These are phyloP conservation scores for Microcera coccophila DNA, from an alignment of 2,329 filamentous ascomycete species.

Conservation along the genomic window DNA sequence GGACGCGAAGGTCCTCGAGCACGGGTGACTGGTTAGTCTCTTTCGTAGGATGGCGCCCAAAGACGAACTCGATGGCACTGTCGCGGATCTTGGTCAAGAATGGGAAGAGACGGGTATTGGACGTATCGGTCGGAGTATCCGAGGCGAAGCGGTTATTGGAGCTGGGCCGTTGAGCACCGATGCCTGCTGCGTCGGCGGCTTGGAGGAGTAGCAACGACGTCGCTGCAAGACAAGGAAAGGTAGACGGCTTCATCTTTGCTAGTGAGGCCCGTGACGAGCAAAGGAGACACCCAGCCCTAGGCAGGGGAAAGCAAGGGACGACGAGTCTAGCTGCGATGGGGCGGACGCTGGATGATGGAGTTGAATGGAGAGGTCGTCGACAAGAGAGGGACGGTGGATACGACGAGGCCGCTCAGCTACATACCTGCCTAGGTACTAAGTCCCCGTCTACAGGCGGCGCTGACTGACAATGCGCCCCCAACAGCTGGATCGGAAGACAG, in stretches of 20 bases:
- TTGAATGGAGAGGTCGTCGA: background rate
- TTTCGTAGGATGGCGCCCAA: constrained; percentile 42
- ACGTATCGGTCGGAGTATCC: constrained; percentile 13
- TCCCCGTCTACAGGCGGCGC: too few relatives aligned
- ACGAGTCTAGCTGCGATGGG: background rate
- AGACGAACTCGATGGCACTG: constrained; percentile 46
- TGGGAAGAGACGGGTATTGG: constrained; percentile 38
- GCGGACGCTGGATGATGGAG: background rate
- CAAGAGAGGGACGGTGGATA: too few relatives aligned
- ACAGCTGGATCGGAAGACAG: too few relatives aligned
- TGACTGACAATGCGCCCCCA: too few relatives aligned
- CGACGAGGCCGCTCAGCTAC: too few relatives aligned
- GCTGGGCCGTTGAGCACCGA: constrained; percentile 23
- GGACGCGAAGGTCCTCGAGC: constrained; percentile 35
- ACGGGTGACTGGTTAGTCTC: constrained; percentile 20
- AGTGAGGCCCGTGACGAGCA: background rate
- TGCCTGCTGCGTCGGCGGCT: constrained; percentile 28
- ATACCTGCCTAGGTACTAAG: too few relatives aligned
- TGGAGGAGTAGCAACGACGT: constrained; percentile 25
- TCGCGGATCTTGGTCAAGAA: constrained; percentile 50
- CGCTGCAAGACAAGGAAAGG: constrained; percentile 14
- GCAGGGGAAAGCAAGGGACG: constrained; percentile 1
- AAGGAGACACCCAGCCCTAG: constrained; percentile 1
- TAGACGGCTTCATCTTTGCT: constrained; percentile 22
- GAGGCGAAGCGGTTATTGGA: constrained; percentile 9